Percentiles rank a stretch among this genome's conserved stretches.
These are phyloP conservation scores for Tricholoma terreum DNA, from an alignment of 768 basidiomycete species.

Conservation along the genomic window DNA sequence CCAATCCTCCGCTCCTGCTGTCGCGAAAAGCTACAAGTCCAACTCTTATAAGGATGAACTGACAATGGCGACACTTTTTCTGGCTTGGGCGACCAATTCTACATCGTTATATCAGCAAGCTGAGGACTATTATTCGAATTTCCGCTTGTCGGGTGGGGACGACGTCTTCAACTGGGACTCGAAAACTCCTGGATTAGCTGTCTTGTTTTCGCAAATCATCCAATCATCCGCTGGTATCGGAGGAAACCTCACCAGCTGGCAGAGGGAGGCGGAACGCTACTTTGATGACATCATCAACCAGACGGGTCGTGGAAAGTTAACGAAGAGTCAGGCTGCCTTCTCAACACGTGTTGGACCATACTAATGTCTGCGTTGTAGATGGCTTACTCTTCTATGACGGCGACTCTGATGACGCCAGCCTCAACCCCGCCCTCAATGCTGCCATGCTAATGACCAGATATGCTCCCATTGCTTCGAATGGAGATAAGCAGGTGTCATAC, in stretches of 20 bases:
- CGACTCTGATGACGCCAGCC: conserved; percentile 73
- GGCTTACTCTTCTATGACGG: conserved; percentile 81
- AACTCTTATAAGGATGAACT: conserved; percentile 73
- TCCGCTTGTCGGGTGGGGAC: conserved; percentile 48
- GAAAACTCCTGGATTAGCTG: conserved; percentile 70
- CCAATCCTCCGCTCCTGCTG: conserved; percentile 66
- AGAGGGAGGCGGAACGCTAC: conserved; percentile 64
- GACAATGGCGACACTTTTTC: conserved; percentile 69
- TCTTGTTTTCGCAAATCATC: conserved; percentile 74
- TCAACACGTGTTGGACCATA: neutral
- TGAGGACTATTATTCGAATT: conserved; percentile 55
- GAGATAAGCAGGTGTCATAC: conserved; percentile 57
- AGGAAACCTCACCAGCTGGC: conserved; percentile 66
- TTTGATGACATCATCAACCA: conserved; percentile 70
- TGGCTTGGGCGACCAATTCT: conserved; percentile 69
- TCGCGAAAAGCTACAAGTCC: conserved; percentile 64
- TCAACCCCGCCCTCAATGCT: conserved; percentile 85
- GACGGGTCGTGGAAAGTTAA: conserved; percentile 51
- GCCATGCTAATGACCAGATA: conserved; percentile 83
- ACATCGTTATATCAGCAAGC: conserved; percentile 61
- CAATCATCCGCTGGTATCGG: conserved; percentile 50
- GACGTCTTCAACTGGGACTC: conserved; percentile 88
- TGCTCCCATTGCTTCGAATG: conserved; percentile 65
- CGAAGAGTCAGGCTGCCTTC: conserved; percentile 46
- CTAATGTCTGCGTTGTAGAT: conserved; percentile 37